A percentile compares a stretch with the other conserved stretches of the same genome.
phyloP scores from a whole-genome alignment of 495 filamentous ascomycete genomes.

The Penicillium subrubescens region DNA sequence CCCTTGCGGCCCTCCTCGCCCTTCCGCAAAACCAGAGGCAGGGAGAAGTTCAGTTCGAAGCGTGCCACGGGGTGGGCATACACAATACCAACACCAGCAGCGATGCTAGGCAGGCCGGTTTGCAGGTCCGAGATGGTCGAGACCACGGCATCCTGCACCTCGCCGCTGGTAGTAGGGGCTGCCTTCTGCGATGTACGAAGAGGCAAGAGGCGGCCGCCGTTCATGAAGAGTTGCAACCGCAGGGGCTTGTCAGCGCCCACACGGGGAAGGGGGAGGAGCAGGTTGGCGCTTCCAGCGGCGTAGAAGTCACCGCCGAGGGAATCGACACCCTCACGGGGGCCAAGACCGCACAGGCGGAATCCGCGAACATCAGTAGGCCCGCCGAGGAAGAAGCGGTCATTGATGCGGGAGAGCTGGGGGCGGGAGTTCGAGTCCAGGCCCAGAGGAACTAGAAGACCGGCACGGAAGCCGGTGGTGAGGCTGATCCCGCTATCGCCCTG shows the following conservation, averaged over 20 bases:
- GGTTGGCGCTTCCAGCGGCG: conserved; percentile 79
- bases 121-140: conserved; percentile 63
- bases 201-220: conserved; percentile 82
- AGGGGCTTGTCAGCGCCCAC: conserved; percentile 79
- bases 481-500: conserved; percentile 72
- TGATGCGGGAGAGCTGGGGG: conserved; percentile 71
- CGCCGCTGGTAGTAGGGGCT: conserved; percentile 52
- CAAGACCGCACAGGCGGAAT: conserved; percentile 85
- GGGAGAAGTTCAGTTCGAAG: conserved; percentile 92
- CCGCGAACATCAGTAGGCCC: conserved; percentile 94
- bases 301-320: conserved; percentile 90
- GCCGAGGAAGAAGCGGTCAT: conserved; percentile 93
- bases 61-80: conserved; percentile 91
- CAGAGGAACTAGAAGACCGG: conserved; percentile 65
- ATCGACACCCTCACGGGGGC: conserved; percentile 81
- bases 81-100: conserved; percentile 86
- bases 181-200: conserved; percentile 60
- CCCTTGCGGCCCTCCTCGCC: conserved; percentile 90
- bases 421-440: conserved; percentile 51
- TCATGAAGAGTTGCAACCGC: conserved; percentile 85
- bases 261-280: conserved; percentile 81
- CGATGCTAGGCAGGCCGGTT: conserved; percentile 78
- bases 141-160: conserved; percentile 54
- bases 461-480: conserved; percentile 64
- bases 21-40: conserved; percentile 77